Percentiles rank a stretch among this genome's conserved stretches.
Conservation (phyloP, 305 asterid species). For the Coffea humblotiana region DNA sequence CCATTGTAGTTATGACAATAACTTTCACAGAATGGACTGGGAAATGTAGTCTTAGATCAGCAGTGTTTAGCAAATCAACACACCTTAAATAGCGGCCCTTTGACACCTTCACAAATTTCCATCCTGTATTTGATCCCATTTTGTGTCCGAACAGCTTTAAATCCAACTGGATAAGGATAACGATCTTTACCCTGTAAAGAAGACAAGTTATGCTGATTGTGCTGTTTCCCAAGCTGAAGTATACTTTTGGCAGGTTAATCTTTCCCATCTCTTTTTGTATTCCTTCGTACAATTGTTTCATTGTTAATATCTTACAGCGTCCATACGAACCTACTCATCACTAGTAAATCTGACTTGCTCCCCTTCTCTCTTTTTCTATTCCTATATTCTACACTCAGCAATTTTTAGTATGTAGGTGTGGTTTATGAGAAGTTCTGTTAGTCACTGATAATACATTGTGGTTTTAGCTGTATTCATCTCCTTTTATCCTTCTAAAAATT, state of each 20-base stretch:
- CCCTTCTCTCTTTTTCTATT: background rate
- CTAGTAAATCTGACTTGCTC: background rate
- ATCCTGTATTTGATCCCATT: constrained; percentile 65
- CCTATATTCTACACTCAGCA: background rate
- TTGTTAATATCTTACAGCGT: background rate
- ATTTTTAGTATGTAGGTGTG: background rate
- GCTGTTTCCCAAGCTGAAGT: constrained; percentile 1
- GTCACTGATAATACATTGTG: too few relatives aligned
- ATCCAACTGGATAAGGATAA: constrained; percentile 92
- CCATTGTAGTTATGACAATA: constrained; percentile 16
- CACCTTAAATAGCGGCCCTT: constrained; percentile 83
- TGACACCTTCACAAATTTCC: constrained; percentile 86
- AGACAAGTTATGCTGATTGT: constrained; percentile 16
- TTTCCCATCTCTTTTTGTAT: background rate
- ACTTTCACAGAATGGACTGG: constrained; percentile 16
- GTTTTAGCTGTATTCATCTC: background rate
- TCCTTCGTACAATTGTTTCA: background rate
- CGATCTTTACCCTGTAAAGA: constrained; percentile 81
- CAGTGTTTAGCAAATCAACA: constrained; percentile 26
- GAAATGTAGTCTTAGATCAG: constrained; percentile 17
- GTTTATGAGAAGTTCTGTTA: too few relatives aligned
- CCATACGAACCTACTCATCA: background rate
- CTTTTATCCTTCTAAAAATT: background rate
- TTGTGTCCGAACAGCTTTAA: constrained; percentile 64
- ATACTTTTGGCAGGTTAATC: too few relatives aligned